Base-by-base conservation (phyloP, 768 basidiomycete species). In the Amanita thiersii region DNA sequence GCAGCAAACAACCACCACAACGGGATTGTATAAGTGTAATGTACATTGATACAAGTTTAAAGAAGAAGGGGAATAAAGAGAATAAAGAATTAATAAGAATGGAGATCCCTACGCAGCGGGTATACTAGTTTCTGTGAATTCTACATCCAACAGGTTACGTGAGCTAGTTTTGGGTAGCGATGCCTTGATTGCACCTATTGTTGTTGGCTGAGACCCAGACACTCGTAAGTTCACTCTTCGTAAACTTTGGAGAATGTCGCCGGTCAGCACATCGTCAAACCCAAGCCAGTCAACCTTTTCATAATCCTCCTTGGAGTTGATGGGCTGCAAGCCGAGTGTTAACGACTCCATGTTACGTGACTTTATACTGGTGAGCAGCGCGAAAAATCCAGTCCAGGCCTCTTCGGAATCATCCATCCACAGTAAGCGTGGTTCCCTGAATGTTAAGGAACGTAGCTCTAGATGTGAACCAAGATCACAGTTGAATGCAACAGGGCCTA, bases 361-460 rank as follows among this genome's bases (percentile, higher is more conserved):
- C 19, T 31, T 28, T 18, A 43, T 31, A 28, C 23, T 43, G 10
- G 19, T 36, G 7, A 43, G 42, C 14, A 43, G 11, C 5, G 34
- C 21, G 24, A 43, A 28, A 28, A 23, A 37, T 10, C 34, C 42
- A 4, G 24, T 19, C 34, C 34, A 36, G 9, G 24, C 29, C 3
- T n/a, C 11, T 17, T 43, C 20, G 0, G 33, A n/a, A n/a, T n/a
- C n/a, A n/a, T n/a, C n/a, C n/a, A n/a, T n/a, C n/a, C n/a, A n/a
- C n/a, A n/a, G n/a, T n/a, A 28, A 34, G 25, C 25, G n/a, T 10
- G 37, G 17, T 12, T 28, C 42, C 29, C 37, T 20, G 7, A 37
- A 11, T 12, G 42, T 37, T 14, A 43, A 35, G 12, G 42, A 43
- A 12, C 42, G 42, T 11, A 43, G 42, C 9, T 43, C 12, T 3